phyloP scores from a whole-genome alignment of 192 early-diverging fungal genomes.

The Coemansia sp. region DNA sequence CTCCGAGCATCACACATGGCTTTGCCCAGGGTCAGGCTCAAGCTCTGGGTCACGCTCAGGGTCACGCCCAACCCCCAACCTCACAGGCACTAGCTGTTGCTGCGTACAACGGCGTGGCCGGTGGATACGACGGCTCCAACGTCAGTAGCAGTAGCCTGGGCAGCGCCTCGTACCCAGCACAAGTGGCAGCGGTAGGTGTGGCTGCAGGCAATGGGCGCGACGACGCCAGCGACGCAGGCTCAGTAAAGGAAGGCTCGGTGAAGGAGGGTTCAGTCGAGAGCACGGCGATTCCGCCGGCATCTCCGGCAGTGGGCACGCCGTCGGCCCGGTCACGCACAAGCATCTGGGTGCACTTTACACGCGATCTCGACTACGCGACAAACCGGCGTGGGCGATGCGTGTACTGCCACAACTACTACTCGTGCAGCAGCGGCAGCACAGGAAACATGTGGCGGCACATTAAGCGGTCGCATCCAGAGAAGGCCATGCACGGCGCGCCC shows the following conservation, averaged over 20 bases:
- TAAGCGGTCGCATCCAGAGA: conserved; percentile 54
- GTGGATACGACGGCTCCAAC: neutral
- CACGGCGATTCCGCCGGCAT: conserved; percentile 35
- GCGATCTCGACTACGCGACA: conserved; percentile 53
- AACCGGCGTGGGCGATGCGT: conserved; percentile 56
- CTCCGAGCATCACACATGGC: neutral
- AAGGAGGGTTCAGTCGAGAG: conserved; percentile 49
- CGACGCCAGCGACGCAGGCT: conserved; percentile 34
- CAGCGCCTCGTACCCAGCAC: conserved; percentile 3
- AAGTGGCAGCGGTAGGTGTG: conserved; percentile 1
- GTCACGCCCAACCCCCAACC: neutral
- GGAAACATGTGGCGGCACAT: conserved; percentile 58
- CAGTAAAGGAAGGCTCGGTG: conserved; percentile 34
- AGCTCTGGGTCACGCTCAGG: neutral
- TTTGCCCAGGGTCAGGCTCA: neutral
- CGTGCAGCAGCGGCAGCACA: conserved; percentile 55
- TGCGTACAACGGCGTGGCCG: neutral
- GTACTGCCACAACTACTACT: conserved; percentile 59
- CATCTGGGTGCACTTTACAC: conserved; percentile 55
- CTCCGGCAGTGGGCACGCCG: conserved; percentile 34
- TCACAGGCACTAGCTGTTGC: neutral
- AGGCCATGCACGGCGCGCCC: conserved; percentile 46
- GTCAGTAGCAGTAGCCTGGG: neutral
- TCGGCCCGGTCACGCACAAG: conserved; percentile 44
- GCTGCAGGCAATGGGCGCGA: conserved; percentile 25